Evolutionary conservation across 2,329 filamentous ascomycete genomes (phyloP), one percentile per base, ranked within the genome.

Genomic region (Mycosphaerelloides madeirae): DNA sequence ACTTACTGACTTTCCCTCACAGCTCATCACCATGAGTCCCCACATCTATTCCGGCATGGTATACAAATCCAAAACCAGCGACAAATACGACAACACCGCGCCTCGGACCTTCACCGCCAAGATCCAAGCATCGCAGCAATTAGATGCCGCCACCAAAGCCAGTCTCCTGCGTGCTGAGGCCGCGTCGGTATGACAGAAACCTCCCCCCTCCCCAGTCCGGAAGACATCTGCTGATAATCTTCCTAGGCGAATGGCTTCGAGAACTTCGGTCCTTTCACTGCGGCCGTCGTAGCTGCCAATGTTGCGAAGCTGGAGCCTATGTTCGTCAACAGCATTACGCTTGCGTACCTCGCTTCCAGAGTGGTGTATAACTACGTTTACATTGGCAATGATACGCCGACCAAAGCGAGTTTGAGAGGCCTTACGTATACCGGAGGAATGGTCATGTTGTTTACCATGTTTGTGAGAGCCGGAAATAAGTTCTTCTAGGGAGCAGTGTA

Each of bases 191-290:
- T 25, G 22, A 25, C 9, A 25, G 5, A 9, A 6, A 5, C 22
- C 9, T 25, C 6, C 9, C 9, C 22, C 22, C 22, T 25, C 9
- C 22, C 9, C 22, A 25, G 22, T 25, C 22, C 22, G 9, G 5
- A 6, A 25, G 5, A 6, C 5, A 25, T 25, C 9, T 9, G 5
- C 22, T 25, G 22, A 5, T 25, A 5, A 6, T 25, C 9, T 25
- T 9, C 22, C 22, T 25, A 25, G 22, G 44, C 48, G 7, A 71
- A 70, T 41, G 62, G 63, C 13, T 61, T 67, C 31, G 68, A 71
- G 50, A 70, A 67, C 38, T 40, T 71, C 4, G 63, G 62, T 13
- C 55, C 68, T 16, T 70, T 67, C 43, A 64, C 66, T 5, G 56
- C 65, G 0, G 63, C 65, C 7, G 61, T 70, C 1, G 58, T 66